These are phyloP conservation scores for Venturia oleaginea DNA, from an alignment of 2,329 filamentous ascomycete species.

Conservation along the genomic window DNA sequence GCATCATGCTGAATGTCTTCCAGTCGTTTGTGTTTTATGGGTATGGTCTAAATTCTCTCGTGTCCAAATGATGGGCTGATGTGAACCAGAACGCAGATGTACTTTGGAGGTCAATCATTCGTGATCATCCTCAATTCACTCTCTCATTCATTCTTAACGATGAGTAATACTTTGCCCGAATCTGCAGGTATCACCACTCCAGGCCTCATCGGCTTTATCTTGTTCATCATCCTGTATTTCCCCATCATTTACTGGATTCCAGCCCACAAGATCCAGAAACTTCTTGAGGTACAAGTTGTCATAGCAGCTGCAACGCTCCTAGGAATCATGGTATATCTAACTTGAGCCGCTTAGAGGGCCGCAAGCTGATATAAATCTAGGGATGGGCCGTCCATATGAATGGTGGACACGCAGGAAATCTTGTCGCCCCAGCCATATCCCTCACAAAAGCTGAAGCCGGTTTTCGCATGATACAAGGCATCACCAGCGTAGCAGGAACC, in stretches of 20 bases:
- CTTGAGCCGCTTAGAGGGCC: background rate
- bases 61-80: background rate
- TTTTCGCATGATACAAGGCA: conserved; percentile 16
- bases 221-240: conserved; percentile 17
- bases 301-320: conserved; percentile 16
- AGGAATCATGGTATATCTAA: conserved; percentile 15
- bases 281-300: conserved; percentile 16
- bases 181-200: conserved; percentile 16
- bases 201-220: conserved; percentile 17
- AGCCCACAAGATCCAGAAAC: conserved; percentile 16
- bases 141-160: conserved; percentile 18
- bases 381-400: conserved; percentile 14
- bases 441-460: conserved; percentile 16
- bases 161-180: conserved; percentile 19
- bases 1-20: conserved; percentile 20
- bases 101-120: conserved; percentile 19
- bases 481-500: conserved; percentile 16
- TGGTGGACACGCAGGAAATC: conserved; percentile 15
- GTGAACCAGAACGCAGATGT: conserved; percentile 17
- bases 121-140: conserved; percentile 18
- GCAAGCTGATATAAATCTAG: background rate
- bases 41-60: background rate
- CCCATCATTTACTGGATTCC: conserved; percentile 18
- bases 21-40: conserved; percentile 17
- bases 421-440: conserved; percentile 16